Percentiles rank a stretch among this genome's conserved stretches.
phyloP scores from a whole-genome alignment of 1,284 basidiomycete genomes.

The Cutaneotrichosporon sp. region DNA sequence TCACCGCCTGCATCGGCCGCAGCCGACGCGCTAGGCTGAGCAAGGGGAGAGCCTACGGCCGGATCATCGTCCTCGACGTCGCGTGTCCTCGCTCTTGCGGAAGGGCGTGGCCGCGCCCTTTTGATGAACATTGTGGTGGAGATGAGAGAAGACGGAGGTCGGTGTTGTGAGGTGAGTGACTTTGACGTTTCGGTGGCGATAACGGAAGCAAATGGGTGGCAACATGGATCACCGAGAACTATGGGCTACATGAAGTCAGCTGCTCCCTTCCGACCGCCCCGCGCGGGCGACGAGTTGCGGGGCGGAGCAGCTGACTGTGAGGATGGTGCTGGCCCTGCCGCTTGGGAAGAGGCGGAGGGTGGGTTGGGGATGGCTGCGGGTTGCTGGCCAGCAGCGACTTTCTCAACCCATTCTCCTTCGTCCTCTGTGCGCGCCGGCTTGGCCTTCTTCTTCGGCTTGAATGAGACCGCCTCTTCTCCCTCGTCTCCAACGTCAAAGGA shows the following conservation, averaged over 20 bases:
- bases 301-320: too few relatives aligned
- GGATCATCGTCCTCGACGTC: slow-evolving; percentile 38
- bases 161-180: background rate
- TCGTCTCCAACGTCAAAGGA: slow-evolving; percentile 69
- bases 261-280: slow-evolving; percentile 40
- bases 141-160: background rate
- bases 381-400: slow-evolving; percentile 35
- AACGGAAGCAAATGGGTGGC: slow-evolving; percentile 18
- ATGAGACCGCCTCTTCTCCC: slow-evolving; percentile 41
- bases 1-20: slow-evolving; percentile 26
- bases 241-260: slow-evolving; percentile 31
- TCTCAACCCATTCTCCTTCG: slow-evolving; percentile 59
- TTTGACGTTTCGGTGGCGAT: slow-evolving; percentile 11
- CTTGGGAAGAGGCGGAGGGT: background rate
- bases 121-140: slow-evolving; percentile 47
- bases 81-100: slow-evolving; percentile 30
- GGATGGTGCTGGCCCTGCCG: background rate
- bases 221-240: too few relatives aligned
- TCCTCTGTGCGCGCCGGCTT: slow-evolving; percentile 45
- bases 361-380: background rate
- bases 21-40: slow-evolving; percentile 30
- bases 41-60: slow-evolving; percentile 32
- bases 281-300: background rate
- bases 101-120: slow-evolving; percentile 45
- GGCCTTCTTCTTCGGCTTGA: slow-evolving; percentile 49